Base-by-base conservation (phyloP, 352 stramenopile genomes). In the Pythium rhizo-oryzae region DNA sequence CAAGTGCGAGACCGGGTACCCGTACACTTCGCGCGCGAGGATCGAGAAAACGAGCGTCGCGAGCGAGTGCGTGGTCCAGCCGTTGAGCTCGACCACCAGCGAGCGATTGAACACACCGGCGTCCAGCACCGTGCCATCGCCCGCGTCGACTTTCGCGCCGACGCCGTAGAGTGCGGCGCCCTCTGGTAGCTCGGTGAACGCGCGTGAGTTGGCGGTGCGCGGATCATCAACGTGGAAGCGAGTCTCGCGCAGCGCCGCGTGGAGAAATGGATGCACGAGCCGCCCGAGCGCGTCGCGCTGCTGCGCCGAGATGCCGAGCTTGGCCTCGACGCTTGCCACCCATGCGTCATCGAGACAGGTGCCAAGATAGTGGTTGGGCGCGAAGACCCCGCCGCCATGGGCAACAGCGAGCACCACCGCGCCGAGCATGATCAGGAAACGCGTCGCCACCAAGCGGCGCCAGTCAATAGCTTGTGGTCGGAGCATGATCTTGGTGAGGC, bases 11-110 rank as follows among this genome's bases (percentile, higher is more conserved):
- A 80, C 67, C 16, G 60, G 30, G 35, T 76, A 77, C 23, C 74
- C 70, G n/a, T 76, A 69, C 51, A 86, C 76, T 78, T 88, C 78
- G 35, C 70, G 56, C 6, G 76, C 76, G 7, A 89, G 28, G 51
- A 92, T 90, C 0, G 80, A 62, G 11, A 89, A 71, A 8, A 88
- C 63, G 24, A 80, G 43, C 0, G 74, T 72, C 4, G 67, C 53
- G 0, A 89, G 67, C 23, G 59, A 69, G 56, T 92, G 84, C 5
- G 84, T 75, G 23, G 67, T 74, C 79, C 84, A 89, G 47, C 74
- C 71, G 11, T 59, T 70, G 6, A 81, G 37, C 28, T 82, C 77
- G 4, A 81, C 25, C 8, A 79, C 39, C 33, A 84, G 39, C 18
- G 76, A 71, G 44, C 63, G 62, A 47, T 80, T 70, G 19, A 75